A percentile compares a stretch with the other conserved stretches of the same genome.
Evolutionary conservation across 2,329 filamentous ascomycete genomes (phyloP).

Genomic region (Talaromyces funiculosus): DNA sequence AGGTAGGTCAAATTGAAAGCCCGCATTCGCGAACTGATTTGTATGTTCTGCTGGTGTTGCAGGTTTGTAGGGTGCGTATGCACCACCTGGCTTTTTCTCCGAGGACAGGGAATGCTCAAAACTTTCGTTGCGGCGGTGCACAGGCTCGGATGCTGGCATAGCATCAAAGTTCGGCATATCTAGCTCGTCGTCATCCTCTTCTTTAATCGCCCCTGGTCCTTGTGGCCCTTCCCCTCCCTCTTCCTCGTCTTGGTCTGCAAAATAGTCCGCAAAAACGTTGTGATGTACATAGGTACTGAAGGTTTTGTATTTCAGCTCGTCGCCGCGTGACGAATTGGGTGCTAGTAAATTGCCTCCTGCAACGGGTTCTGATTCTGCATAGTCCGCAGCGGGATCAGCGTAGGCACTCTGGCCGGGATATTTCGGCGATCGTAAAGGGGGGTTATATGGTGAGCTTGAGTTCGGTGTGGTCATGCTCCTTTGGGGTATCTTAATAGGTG

Average conservation of each 20-base stretch:
- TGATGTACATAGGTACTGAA: constrained; percentile 24
- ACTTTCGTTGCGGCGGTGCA: constrained; percentile 12
- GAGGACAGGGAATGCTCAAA: constrained; percentile 12
- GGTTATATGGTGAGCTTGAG: constrained; percentile 13
- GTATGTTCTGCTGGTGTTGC: constrained; percentile 39
- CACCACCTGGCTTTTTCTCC: constrained; percentile 17
- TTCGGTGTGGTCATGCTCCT: constrained; percentile 37
- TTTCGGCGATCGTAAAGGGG: constrained; percentile 18
- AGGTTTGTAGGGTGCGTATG: constrained; percentile 35
- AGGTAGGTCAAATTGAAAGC: constrained; percentile 69
- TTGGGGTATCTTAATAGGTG: constrained; percentile 25
- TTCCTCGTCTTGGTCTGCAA: constrained; percentile 41
- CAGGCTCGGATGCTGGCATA: constrained; percentile 29
- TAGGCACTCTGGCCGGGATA: constrained; percentile 34
- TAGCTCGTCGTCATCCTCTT: constrained; percentile 35
- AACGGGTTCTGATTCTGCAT: constrained; percentile 15
- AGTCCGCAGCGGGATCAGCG: constrained; percentile 22
- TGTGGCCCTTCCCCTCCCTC: constrained; percentile 31
- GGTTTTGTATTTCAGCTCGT: constrained; percentile 15
- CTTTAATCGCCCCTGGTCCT: constrained; percentile 39
- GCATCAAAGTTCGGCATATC: constrained; percentile 62
- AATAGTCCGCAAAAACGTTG: constrained; percentile 47
- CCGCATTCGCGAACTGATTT: constrained; percentile 45
- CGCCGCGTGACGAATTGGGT: constrained; percentile 1
- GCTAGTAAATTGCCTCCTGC: constrained; percentile 2